Percentiles rank a stretch among this genome's conserved stretches.
These are phyloP conservation scores for Alternaria infectoria DNA, from an alignment of 2,329 filamentous ascomycete genomes.

Conservation along the genomic window DNA sequence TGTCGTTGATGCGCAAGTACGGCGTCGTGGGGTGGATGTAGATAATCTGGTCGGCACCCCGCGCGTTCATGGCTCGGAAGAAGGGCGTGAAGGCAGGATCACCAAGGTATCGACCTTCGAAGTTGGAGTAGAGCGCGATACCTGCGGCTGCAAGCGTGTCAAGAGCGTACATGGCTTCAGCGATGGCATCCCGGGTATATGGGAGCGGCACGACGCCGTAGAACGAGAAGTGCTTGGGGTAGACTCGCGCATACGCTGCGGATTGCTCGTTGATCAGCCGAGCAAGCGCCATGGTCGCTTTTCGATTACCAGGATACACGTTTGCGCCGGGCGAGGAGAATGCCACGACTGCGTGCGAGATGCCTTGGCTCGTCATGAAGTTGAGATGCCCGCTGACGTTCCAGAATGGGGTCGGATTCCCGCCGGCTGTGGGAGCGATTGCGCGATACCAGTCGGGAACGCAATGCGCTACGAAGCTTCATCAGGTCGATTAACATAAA, in stretches of 20 bases:
- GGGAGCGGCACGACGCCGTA: slow-evolving; percentile 14
- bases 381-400: slow-evolving; percentile 3
- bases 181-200: not conserved
- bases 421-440: slow-evolving; percentile 6
- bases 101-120: slow-evolving; percentile 10
- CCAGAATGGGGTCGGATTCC: slow-evolving; percentile 10
- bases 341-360: slow-evolving; percentile 1
- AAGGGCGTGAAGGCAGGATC: slow-evolving; percentile 2
- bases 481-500: not conserved
- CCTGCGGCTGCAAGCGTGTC: not conserved
- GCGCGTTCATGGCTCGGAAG: slow-evolving; percentile 6
- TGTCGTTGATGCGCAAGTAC: not conserved
- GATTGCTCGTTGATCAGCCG: slow-evolving; percentile 14
- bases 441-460: slow-evolving; percentile 11
- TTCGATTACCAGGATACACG: slow-evolving; percentile 1
- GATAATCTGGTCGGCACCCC: not conserved
- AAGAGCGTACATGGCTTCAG: slow-evolving; percentile 4
- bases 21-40: slow-evolving; percentile 12
- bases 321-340: slow-evolving; percentile 8
- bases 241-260: not conserved
- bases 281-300: slow-evolving; percentile 5
- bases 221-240: slow-evolving; percentile 13
- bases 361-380: slow-evolving; percentile 8
- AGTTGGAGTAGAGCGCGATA: slow-evolving; percentile 14
- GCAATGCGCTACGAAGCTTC: slow-evolving; percentile 1